Conservation (phyloP, 2,329 filamentous ascomycete species). For the Verticillium albo-atrum region DNA sequence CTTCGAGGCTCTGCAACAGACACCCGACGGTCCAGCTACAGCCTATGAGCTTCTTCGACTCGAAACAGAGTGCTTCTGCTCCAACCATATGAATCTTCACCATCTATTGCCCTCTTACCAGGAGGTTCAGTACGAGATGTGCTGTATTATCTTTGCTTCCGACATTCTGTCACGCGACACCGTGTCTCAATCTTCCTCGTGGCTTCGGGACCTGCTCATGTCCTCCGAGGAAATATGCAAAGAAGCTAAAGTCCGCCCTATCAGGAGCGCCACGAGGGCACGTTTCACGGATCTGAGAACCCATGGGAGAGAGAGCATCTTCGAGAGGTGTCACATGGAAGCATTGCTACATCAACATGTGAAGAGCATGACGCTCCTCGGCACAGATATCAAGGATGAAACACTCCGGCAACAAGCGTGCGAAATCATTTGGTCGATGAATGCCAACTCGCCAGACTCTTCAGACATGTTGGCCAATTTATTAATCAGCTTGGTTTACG, state of each 20-base stretch:
- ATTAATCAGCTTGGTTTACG: slow-evolving; percentile 46
- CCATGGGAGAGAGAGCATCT: slow-evolving; percentile 54
- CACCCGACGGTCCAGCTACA: slow-evolving; percentile 10
- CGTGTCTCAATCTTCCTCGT: slow-evolving; percentile 35
- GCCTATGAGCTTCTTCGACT: slow-evolving; percentile 30
- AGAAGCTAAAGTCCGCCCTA: slow-evolving; percentile 42
- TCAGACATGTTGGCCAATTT: slow-evolving; percentile 50
- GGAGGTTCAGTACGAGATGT: slow-evolving; percentile 53
- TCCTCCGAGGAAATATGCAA: slow-evolving; percentile 35
- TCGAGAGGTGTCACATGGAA: slow-evolving; percentile 53
- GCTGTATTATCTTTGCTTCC: slow-evolving; percentile 51
- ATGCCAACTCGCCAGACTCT: slow-evolving; percentile 44
- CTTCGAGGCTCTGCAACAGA: slow-evolving; percentile 16
- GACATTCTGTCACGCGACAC: slow-evolving; percentile 40
- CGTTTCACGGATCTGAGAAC: slow-evolving; percentile 45
- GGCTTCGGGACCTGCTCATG: slow-evolving; percentile 58
- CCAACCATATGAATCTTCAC: slow-evolving; percentile 36
- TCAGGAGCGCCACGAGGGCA: slow-evolving; percentile 40
- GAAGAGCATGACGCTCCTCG: slow-evolving; percentile 43
- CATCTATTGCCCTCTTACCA: slow-evolving; percentile 41
- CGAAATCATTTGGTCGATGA: slow-evolving; percentile 50
- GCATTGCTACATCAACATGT: slow-evolving; percentile 49
- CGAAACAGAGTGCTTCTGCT: slow-evolving; percentile 49
- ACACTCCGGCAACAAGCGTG: slow-evolving; percentile 58
- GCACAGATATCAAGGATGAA: slow-evolving; percentile 55